Conservation (phyloP, 495 filamentous ascomycete genomes). For the Podospora pseudoanserina region DNA sequence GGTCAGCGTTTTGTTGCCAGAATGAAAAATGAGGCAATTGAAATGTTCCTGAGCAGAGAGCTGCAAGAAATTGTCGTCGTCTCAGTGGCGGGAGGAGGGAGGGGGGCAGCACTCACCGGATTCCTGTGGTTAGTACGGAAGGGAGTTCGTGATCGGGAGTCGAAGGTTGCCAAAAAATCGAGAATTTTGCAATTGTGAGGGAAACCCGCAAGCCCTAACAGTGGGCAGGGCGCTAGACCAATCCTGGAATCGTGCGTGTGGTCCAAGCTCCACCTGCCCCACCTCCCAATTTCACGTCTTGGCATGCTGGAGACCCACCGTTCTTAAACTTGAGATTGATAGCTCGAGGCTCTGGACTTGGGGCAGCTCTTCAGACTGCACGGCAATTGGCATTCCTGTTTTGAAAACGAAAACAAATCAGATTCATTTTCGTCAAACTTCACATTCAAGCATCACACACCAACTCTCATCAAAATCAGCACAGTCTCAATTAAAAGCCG, state of each 20-base stretch:
- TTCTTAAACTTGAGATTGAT: slow-evolving; percentile 5
- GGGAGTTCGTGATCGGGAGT: slow-evolving; percentile 27
- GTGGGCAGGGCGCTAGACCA: slow-evolving; percentile 15
- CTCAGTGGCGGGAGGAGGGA: slow-evolving; percentile 1
- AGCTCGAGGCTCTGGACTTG: not conserved
- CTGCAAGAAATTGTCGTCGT: slow-evolving; percentile 6
- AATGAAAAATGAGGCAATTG: slow-evolving; percentile 13
- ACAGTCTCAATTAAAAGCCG: slow-evolving; percentile 5
- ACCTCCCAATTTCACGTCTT: not conserved
- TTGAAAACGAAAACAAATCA: no score
- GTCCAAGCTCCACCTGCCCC: slow-evolving; percentile 16
- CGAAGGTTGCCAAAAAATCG: slow-evolving; percentile 26
- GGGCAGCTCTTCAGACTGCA: no score
- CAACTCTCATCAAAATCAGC: not conserved
- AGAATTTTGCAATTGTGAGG: slow-evolving; percentile 29
- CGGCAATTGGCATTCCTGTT: not conserved
- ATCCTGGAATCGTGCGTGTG: slow-evolving; percentile 10
- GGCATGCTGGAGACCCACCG: not conserved
- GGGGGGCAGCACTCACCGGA: slow-evolving; percentile 25
- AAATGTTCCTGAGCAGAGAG: slow-evolving; percentile 5
- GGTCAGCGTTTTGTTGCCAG: slow-evolving; percentile 15
- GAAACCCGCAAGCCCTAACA: slow-evolving; percentile 34
- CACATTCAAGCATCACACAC: not conserved
- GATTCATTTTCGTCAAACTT: no score
- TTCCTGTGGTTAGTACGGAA: slow-evolving; percentile 35